Evolutionary conservation across 2,329 filamentous ascomycete genomes (phyloP).

Genomic region (Diaporthe nobilis): DNA sequence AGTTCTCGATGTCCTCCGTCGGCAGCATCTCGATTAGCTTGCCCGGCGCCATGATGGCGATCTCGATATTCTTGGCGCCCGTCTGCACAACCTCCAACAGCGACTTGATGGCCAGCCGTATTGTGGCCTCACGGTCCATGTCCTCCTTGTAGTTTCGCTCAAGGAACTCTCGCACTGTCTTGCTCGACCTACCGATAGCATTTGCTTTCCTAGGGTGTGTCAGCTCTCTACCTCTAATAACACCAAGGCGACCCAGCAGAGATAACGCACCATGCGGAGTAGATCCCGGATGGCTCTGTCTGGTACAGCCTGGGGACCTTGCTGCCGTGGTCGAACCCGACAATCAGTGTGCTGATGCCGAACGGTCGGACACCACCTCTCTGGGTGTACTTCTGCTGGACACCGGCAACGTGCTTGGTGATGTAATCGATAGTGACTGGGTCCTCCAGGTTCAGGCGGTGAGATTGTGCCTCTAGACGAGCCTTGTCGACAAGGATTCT

Average conservation of each 20-base stretch:
- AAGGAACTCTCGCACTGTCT: conserved; percentile 98
- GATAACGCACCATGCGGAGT: conserved; percentile 89
- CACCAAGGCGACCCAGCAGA: conserved; percentile 40
- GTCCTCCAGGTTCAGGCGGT: conserved; percentile 96
- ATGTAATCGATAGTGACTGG: conserved; percentile 99
- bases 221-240: conserved; percentile 17
- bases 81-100: conserved; percentile 98
- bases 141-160: conserved; percentile 99
- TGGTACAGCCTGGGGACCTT: conserved; percentile 92
- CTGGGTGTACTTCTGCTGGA: conserved; percentile 99
- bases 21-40: conserved; percentile 94
- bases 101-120: conserved; percentile 98
- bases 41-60: conserved; percentile 96
- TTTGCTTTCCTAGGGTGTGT: conserved; percentile 88
- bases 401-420: conserved; percentile 97
- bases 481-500: conserved; percentile 99
- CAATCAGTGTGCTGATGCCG: conserved; percentile 96
- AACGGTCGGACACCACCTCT: conserved; percentile 99
- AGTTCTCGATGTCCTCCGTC: conserved; percentile 95
- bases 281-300: conserved; percentile 99
- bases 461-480: conserved; percentile 95
- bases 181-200: conserved; percentile 97
- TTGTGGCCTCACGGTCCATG: conserved; percentile 96
- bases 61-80: conserved; percentile 99
- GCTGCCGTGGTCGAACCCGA: conserved; percentile 97